Percentiles rank a stretch among this genome's conserved stretches.
phyloP scores from a whole-genome alignment of 148 eudicot genomes.

The Diospyros lotus region DNA sequence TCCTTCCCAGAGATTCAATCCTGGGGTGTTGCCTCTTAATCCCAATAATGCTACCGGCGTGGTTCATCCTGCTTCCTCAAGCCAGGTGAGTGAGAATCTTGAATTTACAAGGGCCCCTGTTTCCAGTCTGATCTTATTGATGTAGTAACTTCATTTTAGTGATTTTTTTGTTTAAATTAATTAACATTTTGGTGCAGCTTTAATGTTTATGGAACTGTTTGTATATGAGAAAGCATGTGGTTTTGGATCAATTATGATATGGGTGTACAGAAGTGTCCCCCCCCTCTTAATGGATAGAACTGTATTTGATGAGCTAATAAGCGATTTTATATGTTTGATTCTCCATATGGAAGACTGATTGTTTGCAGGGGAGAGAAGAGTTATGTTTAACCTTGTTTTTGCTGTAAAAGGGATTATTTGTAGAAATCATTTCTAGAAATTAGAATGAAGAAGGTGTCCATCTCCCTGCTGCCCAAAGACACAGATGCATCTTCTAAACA shows the following conservation, averaged over 20 bases:
- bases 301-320: background rate
- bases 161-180: background rate
- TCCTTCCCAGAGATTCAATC: slow-evolving; percentile 64
- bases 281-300: background rate
- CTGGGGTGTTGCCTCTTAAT: slow-evolving; percentile 19
- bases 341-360: background rate
- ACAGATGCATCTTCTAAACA: background rate
- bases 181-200: background rate
- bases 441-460: background rate
- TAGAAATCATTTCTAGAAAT: background rate
- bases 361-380: background rate
- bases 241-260: background rate
- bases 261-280: background rate
- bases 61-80: slow-evolving; percentile 41
- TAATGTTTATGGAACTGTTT: background rate
- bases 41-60: slow-evolving; percentile 21
- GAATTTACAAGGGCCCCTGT: background rate
- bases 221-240: too few species aligned
- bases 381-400: background rate
- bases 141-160: background rate
- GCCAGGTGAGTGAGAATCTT: slow-evolving; percentile 35
- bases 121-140: background rate
- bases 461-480: background rate
- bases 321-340: background rate
- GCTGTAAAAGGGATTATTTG: background rate